These are phyloP conservation scores for Lepiota subincarnata DNA, from an alignment of 768 basidiomycete genomes.

Conservation along the genomic window DNA sequence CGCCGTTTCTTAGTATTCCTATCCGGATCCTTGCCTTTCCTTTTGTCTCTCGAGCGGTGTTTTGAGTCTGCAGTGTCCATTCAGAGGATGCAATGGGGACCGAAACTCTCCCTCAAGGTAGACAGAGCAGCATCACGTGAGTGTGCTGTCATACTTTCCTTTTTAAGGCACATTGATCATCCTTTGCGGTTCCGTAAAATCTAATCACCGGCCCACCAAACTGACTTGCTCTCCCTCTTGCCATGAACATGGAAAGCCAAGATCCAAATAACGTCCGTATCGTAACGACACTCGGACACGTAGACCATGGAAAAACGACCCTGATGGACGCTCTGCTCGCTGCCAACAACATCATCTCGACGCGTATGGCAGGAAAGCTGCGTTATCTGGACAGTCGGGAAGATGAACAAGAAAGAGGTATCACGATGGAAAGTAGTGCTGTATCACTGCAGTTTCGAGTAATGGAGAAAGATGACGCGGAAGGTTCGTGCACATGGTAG, in stretches of 20 bases:
- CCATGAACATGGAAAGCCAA: conserved; percentile 27
- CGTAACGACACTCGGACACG: conserved; percentile 84
- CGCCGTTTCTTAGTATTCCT: conserved; percentile 53
- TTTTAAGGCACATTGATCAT: conserved; percentile 7
- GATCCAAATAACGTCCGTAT: conserved; percentile 58
- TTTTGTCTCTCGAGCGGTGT: conserved; percentile 22
- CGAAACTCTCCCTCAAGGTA: too few relatives aligned
- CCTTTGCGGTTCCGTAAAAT: conserved; percentile 7
- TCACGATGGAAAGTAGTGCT: conserved; percentile 98
- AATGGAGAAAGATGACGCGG: conserved; percentile 47
- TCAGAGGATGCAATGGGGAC: not conserved
- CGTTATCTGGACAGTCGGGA: conserved; percentile 93
- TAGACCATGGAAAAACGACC: conserved; percentile 96
- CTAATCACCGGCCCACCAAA: not conserved
- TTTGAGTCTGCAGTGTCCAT: conserved; percentile 18
- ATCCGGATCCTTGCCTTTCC: conserved; percentile 39
- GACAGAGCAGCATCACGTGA: not conserved
- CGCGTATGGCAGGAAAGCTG: conserved; percentile 92
- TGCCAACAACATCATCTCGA: conserved; percentile 96
- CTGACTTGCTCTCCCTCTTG: not conserved
- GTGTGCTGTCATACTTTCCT: conserved; percentile 8
- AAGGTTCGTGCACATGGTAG: conserved; percentile 43
- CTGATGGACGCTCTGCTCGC: conserved; percentile 94
- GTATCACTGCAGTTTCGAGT: conserved; percentile 88
- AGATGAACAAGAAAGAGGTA: conserved; percentile 96